Conservation (phyloP, 495 filamentous ascomycete genomes). For the Daldinia loculata region DNA sequence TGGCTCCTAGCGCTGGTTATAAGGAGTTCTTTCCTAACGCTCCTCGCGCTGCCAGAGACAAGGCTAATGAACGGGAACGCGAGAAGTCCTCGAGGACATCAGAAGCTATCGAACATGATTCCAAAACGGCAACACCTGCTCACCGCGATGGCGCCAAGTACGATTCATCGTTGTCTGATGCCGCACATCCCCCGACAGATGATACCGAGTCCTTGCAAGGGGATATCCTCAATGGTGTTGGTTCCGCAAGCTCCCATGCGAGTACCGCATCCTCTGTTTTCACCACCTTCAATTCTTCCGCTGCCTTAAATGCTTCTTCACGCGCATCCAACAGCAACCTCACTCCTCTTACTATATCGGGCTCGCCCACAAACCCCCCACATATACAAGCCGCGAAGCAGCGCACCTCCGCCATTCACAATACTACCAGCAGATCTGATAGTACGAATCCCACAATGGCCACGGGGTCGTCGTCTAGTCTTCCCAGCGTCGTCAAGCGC, state of each 20-base stretch:
- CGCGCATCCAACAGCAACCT: constrained; percentile 61
- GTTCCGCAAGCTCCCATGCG: constrained; percentile 71
- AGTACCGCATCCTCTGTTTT: constrained; percentile 73
- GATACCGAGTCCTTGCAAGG: constrained; percentile 66
- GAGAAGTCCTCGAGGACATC: constrained; percentile 45
- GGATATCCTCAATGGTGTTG: constrained; percentile 69
- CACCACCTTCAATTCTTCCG: constrained; percentile 62
- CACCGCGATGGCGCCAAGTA: constrained; percentile 46
- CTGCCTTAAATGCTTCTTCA: constrained; percentile 58
- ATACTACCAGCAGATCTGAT: constrained; percentile 43
- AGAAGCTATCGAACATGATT: constrained; percentile 61
- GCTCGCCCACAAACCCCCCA: constrained; percentile 76
- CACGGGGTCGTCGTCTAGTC: constrained; percentile 31
- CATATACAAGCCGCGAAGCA: constrained; percentile 50
- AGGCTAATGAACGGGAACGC: constrained; percentile 63
- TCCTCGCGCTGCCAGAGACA: constrained; percentile 67
- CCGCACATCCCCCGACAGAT: constrained; percentile 55
- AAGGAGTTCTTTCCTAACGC: constrained; percentile 91
- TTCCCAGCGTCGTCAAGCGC: constrained; percentile 56
- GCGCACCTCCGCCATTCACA: constrained; percentile 47
- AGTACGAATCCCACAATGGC: constrained; percentile 35
- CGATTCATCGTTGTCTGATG: constrained; percentile 52
- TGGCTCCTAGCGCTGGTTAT: constrained; percentile 79
- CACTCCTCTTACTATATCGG: constrained; percentile 79
- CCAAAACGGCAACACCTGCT: constrained; percentile 50